Base-by-base conservation (phyloP, 441 rosid genomes). In the Mallotus japonicus region DNA sequence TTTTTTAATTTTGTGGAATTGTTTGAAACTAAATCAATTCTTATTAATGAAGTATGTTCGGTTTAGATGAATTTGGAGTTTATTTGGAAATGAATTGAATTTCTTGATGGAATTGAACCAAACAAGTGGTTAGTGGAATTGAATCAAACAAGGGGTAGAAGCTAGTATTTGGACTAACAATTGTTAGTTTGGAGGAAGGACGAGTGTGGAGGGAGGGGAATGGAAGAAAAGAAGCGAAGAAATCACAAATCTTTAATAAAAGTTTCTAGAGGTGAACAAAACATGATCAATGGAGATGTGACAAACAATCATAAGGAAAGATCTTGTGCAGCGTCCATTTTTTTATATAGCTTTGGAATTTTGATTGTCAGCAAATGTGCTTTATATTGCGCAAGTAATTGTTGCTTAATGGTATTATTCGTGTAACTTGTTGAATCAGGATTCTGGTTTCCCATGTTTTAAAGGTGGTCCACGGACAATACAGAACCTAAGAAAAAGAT, bases 401-500 rank as follows among this genome's bases (percentile, higher is more conserved):
- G 19, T 65, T 62, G 54, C 28, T 63, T 70, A 54, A 55, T 56
- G 55, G 24, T 67, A 65, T 53, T 75, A 14, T 11, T 10, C 55
- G 40, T 47, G 55, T 44, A n/a, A 71, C 80, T 54, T 66, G 58
- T 64, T 80, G 71, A 65, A 78, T 77, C 84, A 93, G 97, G 96
- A 93, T 72, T 93, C 98, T 19, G 98, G 97, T 54, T 93, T 89
- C 83, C 98, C 98, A 58, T 93, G 98, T 87, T 93, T 93, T 81
- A 93, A 90, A 85, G 98, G 98, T 54, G 98, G 97, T 73, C 92
- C 93, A 14, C 87, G 97, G 63, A 88, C 97, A 8, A 89, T 93
- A 79, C 98, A 92, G 75, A 92, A 89, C 78, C 83, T 93, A 70
- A 87, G 98, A 80, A 93, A 93, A 81, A 82, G 97, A 67, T 93